Evolutionary conservation across 2,329 filamentous ascomycete genomes (phyloP), one percentile per base, ranked within the genome.

Genomic region (Claviceps humidiphila): DNA sequence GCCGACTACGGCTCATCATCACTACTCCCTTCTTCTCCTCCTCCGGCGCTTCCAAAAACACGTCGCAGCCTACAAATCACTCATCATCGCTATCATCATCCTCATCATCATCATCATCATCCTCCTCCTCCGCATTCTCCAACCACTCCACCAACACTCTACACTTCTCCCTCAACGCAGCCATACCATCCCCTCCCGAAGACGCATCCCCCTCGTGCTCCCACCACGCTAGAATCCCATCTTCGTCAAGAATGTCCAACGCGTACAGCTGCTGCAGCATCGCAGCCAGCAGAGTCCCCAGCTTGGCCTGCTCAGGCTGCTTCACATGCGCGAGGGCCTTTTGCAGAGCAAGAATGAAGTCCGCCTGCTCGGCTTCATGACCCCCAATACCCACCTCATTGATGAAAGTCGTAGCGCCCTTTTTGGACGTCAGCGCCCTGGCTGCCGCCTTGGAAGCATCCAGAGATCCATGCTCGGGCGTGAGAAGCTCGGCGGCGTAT

Each of bases 161-260:
- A 53, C 87, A 89, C 70, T 86, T 86, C 55, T 78, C 79, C 64
- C 84, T 83, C 16, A 96, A 80, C 49, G 71, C 77, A 54, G 69
- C 68, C 82, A 96, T 80, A 51, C 79, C 78, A 52, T 86, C 84
- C 14, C 74, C 81, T 52, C 81, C 82, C 24, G 30, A 34, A 3
- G 42, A 24, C 6, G 70, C 76, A 5, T 85, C 84, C 61, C 82
- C 67, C 47, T 77, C 75, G 65, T 95, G 85, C 20, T 74, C 78
- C 90, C 90, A 97, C 93, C 93, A 98, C 47, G 78, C 77, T 60
- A 91, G 71, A 58, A 95, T 87, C 0, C 86, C 89, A 43, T 96
- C 90, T 62, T 95, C 89, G 64, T 95, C 89, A 1, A 96, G 70
- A 16, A 95, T 76, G 58, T 97, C 93, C 48, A 86, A 69, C 58